phyloP scores from a whole-genome alignment of 345 rosid genomes.

The Hirschfeldia incana region DNA sequence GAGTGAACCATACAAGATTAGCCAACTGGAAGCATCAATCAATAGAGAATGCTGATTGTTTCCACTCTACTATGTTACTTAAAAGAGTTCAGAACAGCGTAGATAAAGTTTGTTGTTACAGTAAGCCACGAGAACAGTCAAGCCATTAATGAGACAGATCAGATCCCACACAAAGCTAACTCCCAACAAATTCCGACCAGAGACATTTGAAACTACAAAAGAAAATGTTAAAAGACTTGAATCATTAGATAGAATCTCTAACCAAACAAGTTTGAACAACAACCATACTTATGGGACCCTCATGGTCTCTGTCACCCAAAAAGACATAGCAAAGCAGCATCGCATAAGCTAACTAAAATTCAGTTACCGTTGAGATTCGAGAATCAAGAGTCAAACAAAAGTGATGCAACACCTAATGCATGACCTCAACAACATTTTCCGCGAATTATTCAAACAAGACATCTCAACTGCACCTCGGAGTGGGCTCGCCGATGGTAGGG shows the following conservation, averaged over 20 bases:
- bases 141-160: not conserved
- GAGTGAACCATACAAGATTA: not conserved
- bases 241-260: no score
- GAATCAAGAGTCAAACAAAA: slow-evolving; percentile 21
- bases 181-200: not conserved
- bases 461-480: slow-evolving; percentile 47
- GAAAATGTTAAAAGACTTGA: no score
- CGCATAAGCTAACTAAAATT: slow-evolving; percentile 19
- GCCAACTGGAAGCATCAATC: not conserved
- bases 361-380: slow-evolving; percentile 12
- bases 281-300: slow-evolving; percentile 37
- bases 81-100: not conserved
- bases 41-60: not conserved
- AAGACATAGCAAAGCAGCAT: not conserved
- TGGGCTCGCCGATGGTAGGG: slow-evolving; percentile 76
- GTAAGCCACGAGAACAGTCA: not conserved
- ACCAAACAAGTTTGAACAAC: no score
- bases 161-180: not conserved
- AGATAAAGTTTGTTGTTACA: not conserved
- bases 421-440: slow-evolving; percentile 23
- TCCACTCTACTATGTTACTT: not conserved
- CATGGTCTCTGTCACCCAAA: slow-evolving; percentile 5
- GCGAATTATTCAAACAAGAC: not conserved
- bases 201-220: not conserved
- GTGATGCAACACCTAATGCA: not conserved